Conservation (phyloP, 257 asterid genomes). For the Salvia hispanica region DNA sequence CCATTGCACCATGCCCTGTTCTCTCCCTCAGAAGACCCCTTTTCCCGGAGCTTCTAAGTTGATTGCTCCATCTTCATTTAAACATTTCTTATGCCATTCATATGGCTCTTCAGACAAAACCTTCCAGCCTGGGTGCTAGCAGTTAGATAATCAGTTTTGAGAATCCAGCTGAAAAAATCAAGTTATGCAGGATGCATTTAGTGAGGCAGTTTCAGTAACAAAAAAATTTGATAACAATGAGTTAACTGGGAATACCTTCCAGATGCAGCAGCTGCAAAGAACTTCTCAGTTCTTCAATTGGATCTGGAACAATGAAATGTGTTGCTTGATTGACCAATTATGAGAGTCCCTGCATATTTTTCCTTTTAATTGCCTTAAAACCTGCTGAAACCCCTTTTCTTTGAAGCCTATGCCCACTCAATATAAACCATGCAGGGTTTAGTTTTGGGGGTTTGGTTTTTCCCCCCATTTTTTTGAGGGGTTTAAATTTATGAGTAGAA, state of each 20-base stretch:
- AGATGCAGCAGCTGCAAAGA: conserved; percentile 96
- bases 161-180: conserved; percentile 78
- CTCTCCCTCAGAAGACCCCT: conserved; percentile 85
- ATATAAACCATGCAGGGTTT: conserved; percentile 68
- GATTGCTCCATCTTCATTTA: conserved; percentile 89
- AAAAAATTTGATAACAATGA: not conserved
- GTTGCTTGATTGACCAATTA: conserved; percentile 96
- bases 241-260: conserved; percentile 66
- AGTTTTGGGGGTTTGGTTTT: conserved; percentile 27
- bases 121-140: conserved; percentile 80
- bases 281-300: conserved; percentile 86
- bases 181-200: conserved; percentile 17
- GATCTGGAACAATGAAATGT: conserved; percentile 86
- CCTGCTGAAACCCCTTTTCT: conserved; percentile 85
- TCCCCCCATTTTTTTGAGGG: conserved; percentile 29
- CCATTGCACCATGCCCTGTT: conserved; percentile 94
- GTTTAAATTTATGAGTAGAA: conserved; percentile 25
- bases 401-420: conserved; percentile 81
- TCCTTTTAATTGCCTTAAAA: conserved; percentile 67
- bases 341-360: conserved; percentile 86
- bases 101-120: conserved; percentile 71
- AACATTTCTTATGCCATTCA: conserved; percentile 80
- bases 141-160: conserved; percentile 78
- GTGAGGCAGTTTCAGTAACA: conserved; percentile 10
- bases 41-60: conserved; percentile 93